phyloP scores from a whole-genome alignment of 257 asterid genomes.

The Marsdenia floribunda region DNA sequence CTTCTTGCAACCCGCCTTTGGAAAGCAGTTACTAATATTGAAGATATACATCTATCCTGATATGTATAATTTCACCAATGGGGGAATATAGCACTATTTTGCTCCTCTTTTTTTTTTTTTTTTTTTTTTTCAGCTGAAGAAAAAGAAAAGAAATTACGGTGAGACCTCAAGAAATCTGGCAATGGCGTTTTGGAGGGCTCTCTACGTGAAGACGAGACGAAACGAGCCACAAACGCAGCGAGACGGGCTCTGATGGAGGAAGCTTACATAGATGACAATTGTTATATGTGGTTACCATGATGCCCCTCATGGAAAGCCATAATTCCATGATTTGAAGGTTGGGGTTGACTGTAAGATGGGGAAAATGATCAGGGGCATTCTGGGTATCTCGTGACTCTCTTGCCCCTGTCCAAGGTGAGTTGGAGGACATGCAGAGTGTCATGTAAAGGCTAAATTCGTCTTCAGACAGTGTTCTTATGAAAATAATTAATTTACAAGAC shows the following conservation, averaged over 20 bases:
- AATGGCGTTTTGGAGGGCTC: slow-evolving; percentile 7
- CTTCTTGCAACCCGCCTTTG: background rate
- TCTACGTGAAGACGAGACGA: slow-evolving; percentile 1
- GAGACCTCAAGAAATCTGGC: slow-evolving; percentile 5
- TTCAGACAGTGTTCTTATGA: background rate
- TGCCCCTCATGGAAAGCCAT: background rate
- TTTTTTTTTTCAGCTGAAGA: background rate
- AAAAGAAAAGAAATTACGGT: background rate
- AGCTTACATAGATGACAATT: background rate
- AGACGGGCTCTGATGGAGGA: background rate
- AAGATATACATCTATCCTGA: background rate
- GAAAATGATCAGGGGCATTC: background rate
- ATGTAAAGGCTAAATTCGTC: slow-evolving; percentile 1
- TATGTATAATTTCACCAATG: background rate
- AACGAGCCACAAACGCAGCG: background rate
- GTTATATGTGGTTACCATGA: background rate
- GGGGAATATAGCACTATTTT: background rate
- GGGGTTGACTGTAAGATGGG: background rate
- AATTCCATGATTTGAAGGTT: background rate
- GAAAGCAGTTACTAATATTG: slow-evolving; percentile 24
- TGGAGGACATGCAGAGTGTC: slow-evolving; percentile 1
- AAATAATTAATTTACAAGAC: background rate
- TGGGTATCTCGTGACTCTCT: background rate
- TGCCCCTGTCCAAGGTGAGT: background rate
- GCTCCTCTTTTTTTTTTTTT: background rate